Conservation (phyloP, 805 yeast genomes). For the Kuraishia hungarica region DNA sequence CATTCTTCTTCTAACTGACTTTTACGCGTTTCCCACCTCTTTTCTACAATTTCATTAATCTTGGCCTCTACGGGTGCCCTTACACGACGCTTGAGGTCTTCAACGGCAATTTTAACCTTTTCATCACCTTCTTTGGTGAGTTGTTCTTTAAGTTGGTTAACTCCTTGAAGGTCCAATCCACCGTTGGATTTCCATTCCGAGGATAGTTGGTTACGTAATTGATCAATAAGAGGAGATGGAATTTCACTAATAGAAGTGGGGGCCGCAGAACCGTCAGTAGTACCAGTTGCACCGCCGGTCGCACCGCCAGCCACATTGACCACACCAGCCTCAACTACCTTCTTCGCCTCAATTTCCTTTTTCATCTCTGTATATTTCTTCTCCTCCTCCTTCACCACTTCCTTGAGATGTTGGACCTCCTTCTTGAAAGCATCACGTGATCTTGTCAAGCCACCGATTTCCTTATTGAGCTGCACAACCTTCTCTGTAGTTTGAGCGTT, state of each 20-base stretch:
- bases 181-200: neutral
- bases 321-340: no score
- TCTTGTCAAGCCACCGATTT: neutral
- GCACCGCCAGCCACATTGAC: no score
- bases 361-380: no score
- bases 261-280: no score
- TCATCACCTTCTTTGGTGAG: neutral
- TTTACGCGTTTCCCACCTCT: conserved; percentile 22
- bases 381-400: conserved; percentile 6
- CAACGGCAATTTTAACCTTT: conserved; percentile 9
- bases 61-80: conserved; percentile 29
- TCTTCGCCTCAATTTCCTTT: no score
- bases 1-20: conserved; percentile 24
- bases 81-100: conserved; percentile 19
- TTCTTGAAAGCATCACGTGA: conserved; percentile 8
- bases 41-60: conserved; percentile 25
- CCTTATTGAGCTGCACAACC: conserved; percentile 9
- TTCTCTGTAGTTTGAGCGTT: neutral
- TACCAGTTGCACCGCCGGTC: neutral
- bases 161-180: neutral
- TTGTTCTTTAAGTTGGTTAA: neutral
- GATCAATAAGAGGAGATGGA: neutral
- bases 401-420: conserved; percentile 12
- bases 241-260: neutral
- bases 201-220: neutral